These are phyloP conservation scores for Tritrichomonas foetus DNA, from an alignment of 208 protist genomes.

Conservation along the genomic window DNA sequence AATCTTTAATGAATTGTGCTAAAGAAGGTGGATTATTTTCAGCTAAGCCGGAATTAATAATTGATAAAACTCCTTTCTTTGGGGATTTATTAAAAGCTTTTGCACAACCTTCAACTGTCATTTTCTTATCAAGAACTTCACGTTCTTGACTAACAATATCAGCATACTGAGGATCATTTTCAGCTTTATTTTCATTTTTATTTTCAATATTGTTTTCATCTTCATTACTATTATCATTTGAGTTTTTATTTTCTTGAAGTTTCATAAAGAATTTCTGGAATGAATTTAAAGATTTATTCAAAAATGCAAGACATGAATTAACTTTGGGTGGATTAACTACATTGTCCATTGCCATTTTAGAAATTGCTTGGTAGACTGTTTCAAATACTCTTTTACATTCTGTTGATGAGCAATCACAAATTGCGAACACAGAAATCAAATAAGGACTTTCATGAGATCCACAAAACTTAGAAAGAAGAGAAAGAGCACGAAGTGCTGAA, in stretches of 20 bases:
- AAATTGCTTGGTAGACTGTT: not conserved
- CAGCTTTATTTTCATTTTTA: not conserved
- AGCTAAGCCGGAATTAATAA: not conserved
- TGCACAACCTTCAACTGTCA: not conserved
- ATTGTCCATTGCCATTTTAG: not conserved
- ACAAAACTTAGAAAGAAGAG: not conserved
- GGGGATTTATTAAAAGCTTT: not conserved
- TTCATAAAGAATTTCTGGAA: not conserved
- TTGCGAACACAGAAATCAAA: not conserved
- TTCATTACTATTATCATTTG: too few species aligned
- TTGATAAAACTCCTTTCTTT: not conserved
- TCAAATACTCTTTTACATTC: not conserved
- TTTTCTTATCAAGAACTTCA: not conserved
- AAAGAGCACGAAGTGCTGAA: not conserved
- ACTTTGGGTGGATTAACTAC: not conserved
- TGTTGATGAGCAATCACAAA: not conserved
- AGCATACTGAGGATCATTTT: not conserved
- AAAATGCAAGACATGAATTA: not conserved
- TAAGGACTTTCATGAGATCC: not conserved
- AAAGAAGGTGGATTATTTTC: not conserved
- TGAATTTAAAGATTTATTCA: not conserved
- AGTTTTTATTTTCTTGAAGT: too few species aligned
- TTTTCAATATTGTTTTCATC: too few species aligned
- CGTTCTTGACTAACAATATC: not conserved
- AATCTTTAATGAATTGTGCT: not conserved